Evolutionary conservation across 2,329 filamentous ascomycete genomes (phyloP), one percentile per base, ranked within the genome.

Genomic region (Beauveria australis): DNA sequence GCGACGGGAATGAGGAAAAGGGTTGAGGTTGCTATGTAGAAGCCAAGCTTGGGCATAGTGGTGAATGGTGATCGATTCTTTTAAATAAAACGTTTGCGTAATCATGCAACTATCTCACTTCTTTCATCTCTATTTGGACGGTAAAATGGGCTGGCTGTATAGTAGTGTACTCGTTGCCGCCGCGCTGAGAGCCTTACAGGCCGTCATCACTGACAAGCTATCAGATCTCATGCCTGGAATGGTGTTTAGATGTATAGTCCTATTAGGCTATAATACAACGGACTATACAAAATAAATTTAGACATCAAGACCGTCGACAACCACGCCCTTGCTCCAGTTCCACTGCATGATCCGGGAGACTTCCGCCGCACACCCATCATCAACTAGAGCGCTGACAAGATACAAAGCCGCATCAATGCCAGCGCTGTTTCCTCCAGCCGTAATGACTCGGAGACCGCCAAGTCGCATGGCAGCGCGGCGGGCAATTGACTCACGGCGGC

Each of bases 331-430:
- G 73, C 84, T 83, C 91, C 91, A 96, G 70, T 82, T 85, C 80
- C 92, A 89, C 78, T 93, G 89, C 80, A 94, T 85, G 66, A 83
- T 68, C 65, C 87, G 83, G 70, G 89, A 87, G 66, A 90, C 86
- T 76, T 93, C 89, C 62, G 85, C 82, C 64, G 91, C 90, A 63
- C 86, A 81, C 59, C 89, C 89, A 69, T 91, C 85, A 63, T 86
- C 89, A 54, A 93, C 89, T 73, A 95, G 77, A 66, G 91, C 89
- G 74, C 88, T 89, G 73, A 95, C 87, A 71, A 96, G 81, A 78
- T 96, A 94, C 77, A 95, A 77, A 67, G 88, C 81, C 60, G 91
- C 91, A 79, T 96, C 91, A 60, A 95, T 79, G 71, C 91, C 91
- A 74, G 88, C 86, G 71, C 86, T 88, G 67, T 91, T 80, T 65